Conservation (phyloP, 306 rosid genomes). For the Arachis hypogaea region DNA sequence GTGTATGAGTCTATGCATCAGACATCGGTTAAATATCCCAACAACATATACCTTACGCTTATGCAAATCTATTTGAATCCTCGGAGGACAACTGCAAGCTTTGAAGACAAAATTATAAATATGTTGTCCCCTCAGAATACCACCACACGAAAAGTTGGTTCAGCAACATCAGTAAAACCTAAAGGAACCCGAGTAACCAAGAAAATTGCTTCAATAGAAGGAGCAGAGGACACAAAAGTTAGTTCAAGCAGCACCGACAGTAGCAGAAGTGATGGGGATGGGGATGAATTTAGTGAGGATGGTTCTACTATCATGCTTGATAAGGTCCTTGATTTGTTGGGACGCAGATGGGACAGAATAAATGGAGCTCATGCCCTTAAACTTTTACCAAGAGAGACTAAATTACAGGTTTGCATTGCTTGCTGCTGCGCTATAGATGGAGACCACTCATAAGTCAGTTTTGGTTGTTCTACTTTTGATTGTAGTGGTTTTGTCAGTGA, state of each 20-base stretch:
- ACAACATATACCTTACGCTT: conserved; percentile 86
- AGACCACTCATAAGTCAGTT: conserved; percentile 15
- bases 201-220: conserved; percentile 94
- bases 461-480: conserved; percentile 20
- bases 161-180: conserved; percentile 52
- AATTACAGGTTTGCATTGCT: conserved; percentile 73
- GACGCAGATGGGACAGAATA: conserved; percentile 89
- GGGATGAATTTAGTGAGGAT: conserved; percentile 73
- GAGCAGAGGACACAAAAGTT: conserved; percentile 80
- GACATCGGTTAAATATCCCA: conserved; percentile 67
- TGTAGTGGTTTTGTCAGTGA: conserved; percentile 22
- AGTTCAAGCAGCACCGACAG: conserved; percentile 79
- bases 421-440: conserved; percentile 18
- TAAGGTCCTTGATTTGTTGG: conserved; percentile 87
- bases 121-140: conserved; percentile 62
- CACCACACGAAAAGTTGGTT: conserved; percentile 56
- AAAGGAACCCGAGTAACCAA: conserved; percentile 70
- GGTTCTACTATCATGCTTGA: conserved; percentile 79
- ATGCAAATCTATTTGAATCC: conserved; percentile 94
- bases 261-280: conserved; percentile 86
- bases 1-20: conserved; percentile 70
- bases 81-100: conserved; percentile 66
- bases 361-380: conserved; percentile 98
- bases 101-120: conserved; percentile 81
- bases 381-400: conserved; percentile 91